Evolutionary conservation across 2,329 filamentous ascomycete species (phyloP), one percentile per base, ranked within the genome.

Genomic region (Trichoderma atrobrunneum): DNA sequence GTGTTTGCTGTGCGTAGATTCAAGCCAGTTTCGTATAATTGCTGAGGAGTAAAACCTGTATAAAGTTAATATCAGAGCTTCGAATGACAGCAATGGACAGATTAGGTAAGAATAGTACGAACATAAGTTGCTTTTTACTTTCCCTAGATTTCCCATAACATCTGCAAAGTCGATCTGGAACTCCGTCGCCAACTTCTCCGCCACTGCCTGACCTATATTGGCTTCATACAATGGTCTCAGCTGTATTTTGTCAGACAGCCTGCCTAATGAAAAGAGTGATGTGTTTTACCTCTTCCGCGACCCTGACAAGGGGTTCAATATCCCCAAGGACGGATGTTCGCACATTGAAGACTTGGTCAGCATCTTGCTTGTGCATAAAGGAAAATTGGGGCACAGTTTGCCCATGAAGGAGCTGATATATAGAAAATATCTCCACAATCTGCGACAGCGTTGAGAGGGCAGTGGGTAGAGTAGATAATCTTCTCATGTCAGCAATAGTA

Each of bases 21-120:
- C 18, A 60, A 21, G 30, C 57, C 57, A 24, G 18, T 34, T 4
- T 32, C n/a, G 11, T 60, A 60, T 2, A 60, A 21, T n/a, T 32
- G 8, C n/a, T 60, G 57, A 21, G 57, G 56, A 32, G 56, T 59
- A 11, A 26, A 28, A 11, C 26, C 56, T 59, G 18, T 12, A 6
- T 6, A 3, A 11, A 1, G 7, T 59, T 6, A 1, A 6, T 4
- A 30, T 59, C 12, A 59, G 26, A 11, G 2, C 54, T 30, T n/a
- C 1, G 4, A 5, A 26, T 2, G 10, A 7, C 16, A n/a, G 8
- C 7, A n/a, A n/a, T 11, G 1, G 3, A 11, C 36, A 57, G 1
- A 5, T 11, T 18, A 4, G 14, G 26, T 18, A 6, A 18, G 56
- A 32, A 11, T 3, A 7, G 16, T 32, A n/a, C 26, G 14, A 5